A percentile compares a stretch with the other conserved stretches of the same genome.
Evolutionary conservation across 805 yeast genomes (phyloP).

Genomic region (Myxozyma sirexii): DNA sequence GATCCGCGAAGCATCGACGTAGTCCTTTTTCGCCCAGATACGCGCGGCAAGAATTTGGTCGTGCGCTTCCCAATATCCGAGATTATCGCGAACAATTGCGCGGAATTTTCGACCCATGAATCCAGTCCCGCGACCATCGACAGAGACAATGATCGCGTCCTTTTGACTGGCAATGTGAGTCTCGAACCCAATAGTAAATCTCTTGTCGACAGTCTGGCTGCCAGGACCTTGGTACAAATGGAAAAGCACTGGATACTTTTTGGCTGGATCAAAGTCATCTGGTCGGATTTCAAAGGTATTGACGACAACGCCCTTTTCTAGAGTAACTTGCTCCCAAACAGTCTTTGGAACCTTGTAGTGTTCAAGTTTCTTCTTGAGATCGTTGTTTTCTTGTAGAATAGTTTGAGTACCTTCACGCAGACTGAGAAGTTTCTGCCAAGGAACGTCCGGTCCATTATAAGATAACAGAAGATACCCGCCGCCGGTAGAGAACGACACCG

Average conservation of each 20-base stretch:
- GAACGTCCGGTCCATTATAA: conserved; percentile 79
- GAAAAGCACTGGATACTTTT: conserved; percentile 82
- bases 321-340: conserved; percentile 49
- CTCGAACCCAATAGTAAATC: conserved; percentile 66
- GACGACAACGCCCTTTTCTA: conserved; percentile 51
- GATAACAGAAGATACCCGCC: conserved; percentile 68
- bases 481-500: conserved; percentile 78
- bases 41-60: conserved; percentile 90
- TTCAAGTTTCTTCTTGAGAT: conserved; percentile 36
- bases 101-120: conserved; percentile 79
- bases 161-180: conserved; percentile 75
- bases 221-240: conserved; percentile 96
- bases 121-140: conserved; percentile 97
- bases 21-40: conserved; percentile 61
- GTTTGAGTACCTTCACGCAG: conserved; percentile 46
- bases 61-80: conserved; percentile 78
- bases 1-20: conserved; percentile 66
- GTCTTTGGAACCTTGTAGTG: conserved; percentile 61
- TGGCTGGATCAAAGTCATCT: conserved; percentile 60
- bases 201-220: conserved; percentile 74
- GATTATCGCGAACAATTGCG: conserved; percentile 73
- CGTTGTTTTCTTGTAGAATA: conserved; percentile 39
- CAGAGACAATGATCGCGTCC: conserved; percentile 85
- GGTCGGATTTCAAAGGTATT: conserved; percentile 82
- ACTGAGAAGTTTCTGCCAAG: conserved; percentile 73